These are phyloP conservation scores for Chionographis japonica DNA, from an alignment of 106 monocot species.

Conservation along the genomic window DNA sequence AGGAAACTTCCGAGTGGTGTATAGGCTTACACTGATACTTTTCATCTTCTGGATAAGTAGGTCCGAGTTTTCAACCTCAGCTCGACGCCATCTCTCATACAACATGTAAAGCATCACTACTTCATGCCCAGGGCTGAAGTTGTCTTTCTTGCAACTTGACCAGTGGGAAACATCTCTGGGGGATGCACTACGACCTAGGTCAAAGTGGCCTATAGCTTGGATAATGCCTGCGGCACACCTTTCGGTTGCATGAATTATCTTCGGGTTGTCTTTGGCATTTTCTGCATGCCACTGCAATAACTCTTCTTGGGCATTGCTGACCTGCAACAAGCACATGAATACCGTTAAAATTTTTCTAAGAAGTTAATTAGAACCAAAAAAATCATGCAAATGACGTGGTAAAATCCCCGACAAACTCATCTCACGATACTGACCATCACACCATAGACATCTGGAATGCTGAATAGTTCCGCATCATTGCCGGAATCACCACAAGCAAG, in stretches of 20 bases:
- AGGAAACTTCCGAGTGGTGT: too few relatives aligned
- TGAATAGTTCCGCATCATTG: slow-evolving; percentile 91
- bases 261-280: slow-evolving; percentile 75
- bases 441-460: slow-evolving; percentile 82
- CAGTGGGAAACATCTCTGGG: slow-evolving; percentile 54
- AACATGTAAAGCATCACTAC: slow-evolving; percentile 67
- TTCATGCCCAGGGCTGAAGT: slow-evolving; percentile 45
- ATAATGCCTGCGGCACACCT: slow-evolving; percentile 92
- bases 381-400: neutral
- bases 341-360: neutral
- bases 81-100: slow-evolving; percentile 76
- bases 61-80: slow-evolving; percentile 53
- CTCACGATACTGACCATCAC: slow-evolving; percentile 61
- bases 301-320: slow-evolving; percentile 95
- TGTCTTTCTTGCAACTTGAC: slow-evolving; percentile 29
- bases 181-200: slow-evolving; percentile 65
- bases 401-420: neutral
- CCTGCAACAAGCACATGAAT: slow-evolving; percentile 35
- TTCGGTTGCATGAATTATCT: slow-evolving; percentile 73
- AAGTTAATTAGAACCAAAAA: slow-evolving; percentile 1
- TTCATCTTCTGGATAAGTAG: slow-evolving; percentile 47
- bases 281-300: slow-evolving; percentile 74
- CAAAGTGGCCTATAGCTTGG: slow-evolving; percentile 82
- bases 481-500: slow-evolving; percentile 97
- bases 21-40: slow-evolving; percentile 49